Percentiles rank a stretch among this genome's conserved stretches.
Conservation (phyloP, 371 early-diverging fungal species). For the Saksenaea vasiformis region DNA sequence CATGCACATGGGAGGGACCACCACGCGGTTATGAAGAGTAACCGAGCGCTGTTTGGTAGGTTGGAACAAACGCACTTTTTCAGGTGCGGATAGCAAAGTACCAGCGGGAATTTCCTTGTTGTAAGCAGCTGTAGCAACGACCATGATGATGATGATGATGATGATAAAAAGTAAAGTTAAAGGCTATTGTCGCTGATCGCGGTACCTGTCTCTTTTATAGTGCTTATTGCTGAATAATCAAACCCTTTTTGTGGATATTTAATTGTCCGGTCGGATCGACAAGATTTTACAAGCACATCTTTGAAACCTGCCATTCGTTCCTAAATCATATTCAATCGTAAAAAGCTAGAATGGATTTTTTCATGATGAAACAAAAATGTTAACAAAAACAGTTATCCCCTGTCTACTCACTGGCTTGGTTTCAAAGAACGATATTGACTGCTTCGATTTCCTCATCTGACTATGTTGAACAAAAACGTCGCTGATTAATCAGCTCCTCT, state of each 20-base stretch:
- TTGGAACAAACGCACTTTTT: conserved; percentile 54
- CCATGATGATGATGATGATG: not conserved
- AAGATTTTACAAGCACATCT: not conserved
- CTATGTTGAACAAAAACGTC: too few species aligned
- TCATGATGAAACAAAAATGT: too few species aligned
- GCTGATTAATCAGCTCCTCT: too few species aligned
- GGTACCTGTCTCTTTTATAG: not conserved
- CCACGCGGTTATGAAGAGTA: conserved; percentile 72
- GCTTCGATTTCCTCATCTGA: too few species aligned
- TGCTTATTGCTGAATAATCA: not conserved
- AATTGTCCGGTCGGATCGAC: not conserved
- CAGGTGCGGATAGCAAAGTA: conserved; percentile 13
- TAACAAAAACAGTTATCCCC: too few species aligned
- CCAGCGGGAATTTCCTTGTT: conserved; percentile 19
- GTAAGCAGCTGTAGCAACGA: conserved; percentile 8
- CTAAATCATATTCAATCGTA: not conserved
- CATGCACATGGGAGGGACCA: conserved; percentile 83
- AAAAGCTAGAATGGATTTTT: not conserved
- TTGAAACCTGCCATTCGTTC: not conserved
- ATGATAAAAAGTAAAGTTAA: not conserved
- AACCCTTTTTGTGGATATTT: not conserved
- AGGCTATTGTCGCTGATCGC: not conserved
- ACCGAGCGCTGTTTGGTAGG: conserved; percentile 64
- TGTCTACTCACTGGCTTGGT: too few species aligned
- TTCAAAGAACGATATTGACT: too few species aligned